Base-by-base conservation (phyloP, 495 filamentous ascomycete species). In the Penicillium taxi region DNA sequence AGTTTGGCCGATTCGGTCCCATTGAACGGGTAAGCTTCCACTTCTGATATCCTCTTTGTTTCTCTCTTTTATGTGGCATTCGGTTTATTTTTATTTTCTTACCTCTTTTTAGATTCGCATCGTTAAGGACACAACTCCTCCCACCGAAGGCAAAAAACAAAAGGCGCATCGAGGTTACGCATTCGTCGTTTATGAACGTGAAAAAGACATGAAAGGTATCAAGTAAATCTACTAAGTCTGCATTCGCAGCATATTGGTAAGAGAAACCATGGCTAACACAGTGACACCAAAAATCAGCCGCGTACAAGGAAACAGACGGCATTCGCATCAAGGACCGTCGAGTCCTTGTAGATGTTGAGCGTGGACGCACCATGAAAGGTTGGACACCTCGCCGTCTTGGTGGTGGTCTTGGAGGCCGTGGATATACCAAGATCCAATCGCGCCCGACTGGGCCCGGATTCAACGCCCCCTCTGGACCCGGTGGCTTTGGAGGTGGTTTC, bases 191-290 rank as follows among this genome's bases (percentile, higher is more conserved):
- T 98, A 88, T 59, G 90, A 96, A 64, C 80, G 86, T 53, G 91
- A 96, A 61, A 89, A 90, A 64, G 91, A 98, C 55, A 96, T 98
- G 93, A 96, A 94, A 82, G 90, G 91, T 95, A 94, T 72, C 64
- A 39, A 32, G 39, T 35, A 35, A 24, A 43, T 34, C 32, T 39
- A 23, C 32, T 16, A 32, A 32, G 6, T 23, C 15, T 30, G 31
- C 36, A 39, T 13, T 32, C 16, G 34, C 29, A 15, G n/a, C 11
- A 37, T 12, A 3, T 22, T 42, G 52, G 45, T 52, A 46, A 49
- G 52, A 51, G 20, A 40, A 39, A 29, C 36, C 47, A 47, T 53
- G 52, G 56, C 62, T 66, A 42, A 66, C 56, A 39, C 52, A 52
- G 48, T 48, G 25, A 23, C 39, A 22, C 33, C 39, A 33, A 48